Base-by-base conservation (phyloP, 129 eudicot genomes). In the Artemisia argyi region DNA sequence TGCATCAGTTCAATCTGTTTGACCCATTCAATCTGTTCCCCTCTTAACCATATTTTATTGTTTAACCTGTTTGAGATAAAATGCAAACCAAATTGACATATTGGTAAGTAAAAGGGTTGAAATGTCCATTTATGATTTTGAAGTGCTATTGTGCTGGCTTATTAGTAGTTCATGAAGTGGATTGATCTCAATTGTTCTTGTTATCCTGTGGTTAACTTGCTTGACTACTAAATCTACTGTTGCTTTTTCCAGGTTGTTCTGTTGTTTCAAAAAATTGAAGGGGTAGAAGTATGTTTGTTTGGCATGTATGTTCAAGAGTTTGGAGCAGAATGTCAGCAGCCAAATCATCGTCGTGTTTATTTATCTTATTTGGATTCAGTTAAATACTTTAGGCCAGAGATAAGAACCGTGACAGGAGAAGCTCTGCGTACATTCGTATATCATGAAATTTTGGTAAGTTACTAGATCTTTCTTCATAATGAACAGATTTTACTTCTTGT, bases 291-390 rank as follows among this genome's bases (percentile, higher is more conserved):
- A 56, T 95, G 99, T 83, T 76, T 95, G 57, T 95, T 88, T 85
- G 99, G 99, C 75, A 95, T 95, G 99, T 95, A 91, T 82, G 97
- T 95, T 69, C 99, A 95, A 78, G 99, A 95, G 80, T 95, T 90
- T 69, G 99, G 99, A 69, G 78, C 99, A 48, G 97, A 95, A 58
- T 86, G 97, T 70, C 82, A 80, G 73, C 97, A 85, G 83, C 99
- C 99, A 68, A 95, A 95, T 79, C 94, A 95, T 61, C 97, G 99
- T 0, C 96, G 99, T 20, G 99, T 95, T 63, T 95, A 91, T 78
- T 90, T 95, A 13, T 95, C 99, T 5, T 91, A 95, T 84, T 79
- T 95, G 73, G 99, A 95, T 82, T 95, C 99, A 56, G 97, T 95
- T 26, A 91, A 95, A 78, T 95, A 95, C 79, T 95, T 95, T 63